A percentile compares a stretch with the other conserved stretches of the same genome.
phyloP scores from a whole-genome alignment of 2,329 filamentous ascomycete species.

The Phoma sp. region DNA sequence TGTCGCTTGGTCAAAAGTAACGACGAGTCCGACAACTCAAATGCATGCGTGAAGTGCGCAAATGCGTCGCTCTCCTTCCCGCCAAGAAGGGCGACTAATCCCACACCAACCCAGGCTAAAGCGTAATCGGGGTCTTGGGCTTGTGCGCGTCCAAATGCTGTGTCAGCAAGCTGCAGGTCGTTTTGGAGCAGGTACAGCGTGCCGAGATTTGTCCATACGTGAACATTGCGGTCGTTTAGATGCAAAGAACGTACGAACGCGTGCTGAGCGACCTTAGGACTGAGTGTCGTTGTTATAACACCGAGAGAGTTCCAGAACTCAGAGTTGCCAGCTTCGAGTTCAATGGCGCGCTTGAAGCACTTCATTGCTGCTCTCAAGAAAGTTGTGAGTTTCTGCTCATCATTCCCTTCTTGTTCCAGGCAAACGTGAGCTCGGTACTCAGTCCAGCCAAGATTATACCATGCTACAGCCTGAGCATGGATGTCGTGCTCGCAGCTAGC shows the following conservation, averaged over 20 bases:
- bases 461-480: conserved; percentile 92
- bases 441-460: conserved; percentile 96
- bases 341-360: conserved; percentile 95
- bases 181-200: conserved; percentile 84
- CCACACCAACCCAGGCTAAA: conserved; percentile 93
- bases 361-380: conserved; percentile 82
- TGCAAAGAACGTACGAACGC: conserved; percentile 91
- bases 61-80: conserved; percentile 80
- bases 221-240: conserved; percentile 83
- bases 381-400: conserved; percentile 59
- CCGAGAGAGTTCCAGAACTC: conserved; percentile 98
- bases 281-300: conserved; percentile 85
- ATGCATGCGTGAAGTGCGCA: conserved; percentile 88
- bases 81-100: conserved; percentile 77
- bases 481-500: conserved; percentile 73
- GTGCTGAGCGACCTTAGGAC: conserved; percentile 88
- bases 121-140: conserved; percentile 94
- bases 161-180: conserved; percentile 84
- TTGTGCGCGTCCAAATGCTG: conserved; percentile 88
- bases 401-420: conserved; percentile 54
- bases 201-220: conserved; percentile 89
- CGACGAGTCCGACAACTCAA: conserved; percentile 85
- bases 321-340: conserved; percentile 89
- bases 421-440: conserved; percentile 82
- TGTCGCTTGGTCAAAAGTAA: conserved; percentile 76